phyloP scores from a whole-genome alignment of 257 asterid genomes.

The Solanum ossicruentum region DNA sequence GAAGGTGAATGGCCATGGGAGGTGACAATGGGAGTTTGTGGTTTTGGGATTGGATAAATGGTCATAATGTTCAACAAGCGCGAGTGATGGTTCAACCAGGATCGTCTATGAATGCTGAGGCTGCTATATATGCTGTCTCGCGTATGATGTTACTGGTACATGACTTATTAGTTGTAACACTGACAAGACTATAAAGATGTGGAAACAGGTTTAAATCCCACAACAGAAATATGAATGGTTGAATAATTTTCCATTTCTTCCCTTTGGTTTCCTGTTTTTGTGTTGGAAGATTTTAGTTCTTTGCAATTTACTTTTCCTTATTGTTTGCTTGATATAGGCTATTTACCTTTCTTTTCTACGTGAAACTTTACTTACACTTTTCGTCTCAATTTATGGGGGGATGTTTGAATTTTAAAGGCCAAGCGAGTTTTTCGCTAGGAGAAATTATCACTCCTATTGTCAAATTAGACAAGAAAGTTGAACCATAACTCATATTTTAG shows the following conservation, averaged over 20 bases:
- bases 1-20: constrained; percentile 79
- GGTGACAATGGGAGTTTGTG: constrained; percentile 96
- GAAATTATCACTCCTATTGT: no score
- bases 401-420: neutral
- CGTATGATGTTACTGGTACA: constrained; percentile 56
- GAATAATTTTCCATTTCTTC: no score
- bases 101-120: constrained; percentile 74
- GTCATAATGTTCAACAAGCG: constrained; percentile 84
- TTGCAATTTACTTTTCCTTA: neutral
- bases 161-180: constrained; percentile 83
- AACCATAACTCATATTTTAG: neutral
- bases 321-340: neutral
- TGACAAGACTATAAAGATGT: constrained; percentile 86
- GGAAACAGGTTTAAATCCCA: constrained; percentile 48
- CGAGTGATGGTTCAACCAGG: constrained; percentile 90
- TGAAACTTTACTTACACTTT: neutral
- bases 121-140: constrained; percentile 51
- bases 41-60: constrained; percentile 97
- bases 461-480: no score
- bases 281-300: neutral
- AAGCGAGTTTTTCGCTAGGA: neutral
- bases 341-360: neutral
- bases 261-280: no score
- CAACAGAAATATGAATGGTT: no score
- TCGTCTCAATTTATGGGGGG: neutral